Conservation (phyloP, 2,329 filamentous ascomycete genomes). For the Blumeria graminis region DNA sequence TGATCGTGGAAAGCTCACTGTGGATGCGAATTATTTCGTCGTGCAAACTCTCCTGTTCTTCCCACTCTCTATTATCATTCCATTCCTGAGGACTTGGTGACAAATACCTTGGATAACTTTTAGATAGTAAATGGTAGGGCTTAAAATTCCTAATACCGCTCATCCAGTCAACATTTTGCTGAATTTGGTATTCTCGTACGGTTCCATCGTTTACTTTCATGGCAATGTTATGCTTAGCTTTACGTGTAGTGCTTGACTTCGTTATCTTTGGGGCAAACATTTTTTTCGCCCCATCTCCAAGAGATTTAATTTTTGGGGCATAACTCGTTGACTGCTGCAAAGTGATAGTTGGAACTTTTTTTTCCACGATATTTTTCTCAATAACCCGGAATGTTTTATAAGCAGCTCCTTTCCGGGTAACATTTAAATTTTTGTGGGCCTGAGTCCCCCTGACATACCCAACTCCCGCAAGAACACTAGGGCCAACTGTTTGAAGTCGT, state of each 20-base stretch:
- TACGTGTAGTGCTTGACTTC: slow-evolving; percentile 4
- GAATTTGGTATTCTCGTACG: slow-evolving; percentile 17
- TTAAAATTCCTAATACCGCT: slow-evolving; percentile 38
- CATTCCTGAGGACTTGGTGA: slow-evolving; percentile 14
- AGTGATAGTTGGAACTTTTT: slow-evolving; percentile 35
- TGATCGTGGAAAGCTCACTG: slow-evolving; percentile 35
- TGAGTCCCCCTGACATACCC: slow-evolving; percentile 48
- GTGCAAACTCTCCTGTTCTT: slow-evolving; percentile 32
- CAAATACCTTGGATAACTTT: slow-evolving; percentile 10
- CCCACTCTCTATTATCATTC: slow-evolving; percentile 24
- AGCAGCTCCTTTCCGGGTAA: slow-evolving; percentile 60
- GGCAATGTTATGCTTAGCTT: slow-evolving; percentile 3
- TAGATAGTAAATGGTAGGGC: slow-evolving; percentile 7
- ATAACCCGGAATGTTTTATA: slow-evolving; percentile 71
- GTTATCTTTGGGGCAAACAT: slow-evolving; percentile 7
- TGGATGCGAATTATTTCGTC: slow-evolving; percentile 40
- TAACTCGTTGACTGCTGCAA: slow-evolving; percentile 26
- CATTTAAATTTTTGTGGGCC: slow-evolving; percentile 36
- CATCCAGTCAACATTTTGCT: slow-evolving; percentile 44
- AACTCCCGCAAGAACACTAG: slow-evolving; percentile 38
- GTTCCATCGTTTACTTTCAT: slow-evolving; percentile 14
- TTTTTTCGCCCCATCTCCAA: slow-evolving; percentile 11
- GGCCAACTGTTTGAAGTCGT: slow-evolving; percentile 49
- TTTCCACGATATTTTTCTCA: slow-evolving; percentile 33
- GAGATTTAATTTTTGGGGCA: slow-evolving; percentile 22